Base-by-base conservation (phyloP, 495 filamentous ascomycete genomes). In the Xylaria intraflava region DNA sequence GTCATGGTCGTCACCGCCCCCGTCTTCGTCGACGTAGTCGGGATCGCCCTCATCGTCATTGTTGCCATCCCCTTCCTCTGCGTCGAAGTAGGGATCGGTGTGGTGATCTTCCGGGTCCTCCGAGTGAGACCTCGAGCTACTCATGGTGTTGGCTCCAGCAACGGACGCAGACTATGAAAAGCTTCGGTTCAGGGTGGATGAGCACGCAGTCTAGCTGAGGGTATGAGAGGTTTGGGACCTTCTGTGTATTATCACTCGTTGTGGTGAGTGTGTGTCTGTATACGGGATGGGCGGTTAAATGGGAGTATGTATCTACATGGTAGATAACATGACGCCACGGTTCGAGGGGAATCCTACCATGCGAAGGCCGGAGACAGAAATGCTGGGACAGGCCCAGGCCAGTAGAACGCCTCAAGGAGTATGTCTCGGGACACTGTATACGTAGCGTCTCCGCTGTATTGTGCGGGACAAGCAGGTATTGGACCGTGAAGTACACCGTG, bases 11-110 rank as follows among this genome's bases (percentile, higher is more conserved):
- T 46, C 65, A 6, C 55, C 56, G 9, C 68, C 51, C 68, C 71
- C 62, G 55, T 72, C 57, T 70, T 78, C 73, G 71, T 38, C 35
- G 35, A 38, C 35, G 17, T 77, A 61, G 36, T 79, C 78, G 55
- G 76, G 69, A 59, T 81, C 74, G 30, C 72, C 69, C 22, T 76
- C 72, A 22, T 65, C 69, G 22, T 76, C 72, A 22, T 65, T 61
- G 17, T 62, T 50, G 16, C 56, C 50, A 1, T 69, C 64, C 0
- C 70, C 46, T 2, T 62, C 57, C 16, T 62, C 64, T 30, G 65
- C 64, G 41, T 62, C 58, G 52, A 58, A 60, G 55, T 52, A 67
- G 48, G 54, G 62, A 19, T 59, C 55, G 0, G 53, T 26, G 33
- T 44, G 36, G 35, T 40, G 43, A 17, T 52, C 58, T n/a, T 52